Percentiles rank a stretch among this genome's conserved stretches.
These are phyloP conservation scores for Wickerhamiella azyma DNA, from an alignment of 805 yeast genomes.

Conservation along the genomic window DNA sequence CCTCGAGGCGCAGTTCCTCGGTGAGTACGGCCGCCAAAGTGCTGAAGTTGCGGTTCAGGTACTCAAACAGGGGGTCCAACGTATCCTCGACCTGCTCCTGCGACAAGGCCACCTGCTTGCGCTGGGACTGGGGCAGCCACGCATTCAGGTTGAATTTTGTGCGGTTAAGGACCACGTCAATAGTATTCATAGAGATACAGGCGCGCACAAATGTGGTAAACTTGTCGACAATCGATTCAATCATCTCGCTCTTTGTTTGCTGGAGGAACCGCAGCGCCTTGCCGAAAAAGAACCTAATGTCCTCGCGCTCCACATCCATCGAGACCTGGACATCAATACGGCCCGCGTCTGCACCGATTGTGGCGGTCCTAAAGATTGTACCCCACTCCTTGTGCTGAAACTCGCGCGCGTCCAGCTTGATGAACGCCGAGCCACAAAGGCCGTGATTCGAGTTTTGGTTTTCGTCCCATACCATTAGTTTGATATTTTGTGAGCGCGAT, in stretches of 20 bases:
- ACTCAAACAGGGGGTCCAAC: constrained; percentile 59
- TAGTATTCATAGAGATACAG: constrained; percentile 42
- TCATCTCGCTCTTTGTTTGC: constrained; percentile 51
- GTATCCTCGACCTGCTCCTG: constrained; percentile 41
- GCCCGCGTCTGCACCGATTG: constrained; percentile 36
- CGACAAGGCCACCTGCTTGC: constrained; percentile 13
- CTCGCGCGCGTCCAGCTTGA: constrained; percentile 48
- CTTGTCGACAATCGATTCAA: constrained; percentile 57
- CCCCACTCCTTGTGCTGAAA: constrained; percentile 45
- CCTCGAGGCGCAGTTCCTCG: constrained; percentile 40
- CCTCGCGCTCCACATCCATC: constrained; percentile 66
- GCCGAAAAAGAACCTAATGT: constrained; percentile 71
- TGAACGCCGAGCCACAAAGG: constrained; percentile 48
- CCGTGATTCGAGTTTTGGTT: constrained; percentile 40
- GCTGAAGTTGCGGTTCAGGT: constrained; percentile 52
- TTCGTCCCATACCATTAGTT: constrained; percentile 62
- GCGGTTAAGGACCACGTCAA: constrained; percentile 33
- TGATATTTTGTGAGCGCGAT: constrained; percentile 33
- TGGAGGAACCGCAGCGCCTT: constrained; percentile 52
- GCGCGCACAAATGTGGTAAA: constrained; percentile 50
- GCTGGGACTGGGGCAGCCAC: constrained; percentile 21
- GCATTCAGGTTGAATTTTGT: constrained; percentile 12
- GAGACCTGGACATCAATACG: constrained; percentile 50
- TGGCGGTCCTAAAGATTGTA: constrained; percentile 53
- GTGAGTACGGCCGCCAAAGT: constrained; percentile 50